Percentiles rank a stretch among this genome's conserved stretches.
These are phyloP conservation scores for Pinus taeda DNA, from an alignment of 75 land plant species.

Conservation along the genomic window DNA sequence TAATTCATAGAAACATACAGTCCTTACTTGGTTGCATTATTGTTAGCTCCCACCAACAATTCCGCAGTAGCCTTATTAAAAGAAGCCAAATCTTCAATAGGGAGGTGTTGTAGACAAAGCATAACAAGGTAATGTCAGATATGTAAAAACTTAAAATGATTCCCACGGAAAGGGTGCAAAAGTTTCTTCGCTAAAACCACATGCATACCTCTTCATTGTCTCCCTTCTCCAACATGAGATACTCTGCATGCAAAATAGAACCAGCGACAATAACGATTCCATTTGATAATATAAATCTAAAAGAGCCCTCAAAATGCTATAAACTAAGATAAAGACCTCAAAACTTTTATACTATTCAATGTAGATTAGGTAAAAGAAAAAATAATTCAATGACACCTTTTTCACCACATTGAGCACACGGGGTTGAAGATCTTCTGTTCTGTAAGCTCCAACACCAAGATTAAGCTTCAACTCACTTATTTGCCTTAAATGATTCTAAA, in stretches of 20 bases:
- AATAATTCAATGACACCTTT: conserved; percentile 47
- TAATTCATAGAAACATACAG: background rate
- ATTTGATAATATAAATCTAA: background rate
- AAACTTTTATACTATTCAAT: background rate
- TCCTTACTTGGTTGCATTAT: conserved; percentile 61
- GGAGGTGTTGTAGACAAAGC: conserved; percentile 75
- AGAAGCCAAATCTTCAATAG: conserved; percentile 97
- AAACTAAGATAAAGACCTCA: background rate
- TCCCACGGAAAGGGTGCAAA: background rate
- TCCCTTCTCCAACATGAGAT: conserved; percentile 83
- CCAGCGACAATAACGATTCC: background rate
- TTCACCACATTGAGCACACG: conserved; percentile 94
- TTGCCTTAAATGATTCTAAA: conserved; percentile 92
- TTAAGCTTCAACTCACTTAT: conserved; percentile 76
- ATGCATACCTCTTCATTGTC: conserved; percentile 92
- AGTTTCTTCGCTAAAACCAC: background rate
- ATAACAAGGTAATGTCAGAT: background rate
- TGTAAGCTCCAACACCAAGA: conserved; percentile 96
- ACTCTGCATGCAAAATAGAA: conserved; percentile 67
- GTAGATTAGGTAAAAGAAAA: background rate
- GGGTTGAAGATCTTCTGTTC: conserved; percentile 97
- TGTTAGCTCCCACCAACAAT: conserved; percentile 87
- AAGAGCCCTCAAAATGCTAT: background rate
- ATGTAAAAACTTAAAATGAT: background rate
- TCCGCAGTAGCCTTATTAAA: conserved; percentile 97